Evolutionary conservation across 1,284 basidiomycete genomes (phyloP).

Genomic region (Boletus sp.): DNA sequence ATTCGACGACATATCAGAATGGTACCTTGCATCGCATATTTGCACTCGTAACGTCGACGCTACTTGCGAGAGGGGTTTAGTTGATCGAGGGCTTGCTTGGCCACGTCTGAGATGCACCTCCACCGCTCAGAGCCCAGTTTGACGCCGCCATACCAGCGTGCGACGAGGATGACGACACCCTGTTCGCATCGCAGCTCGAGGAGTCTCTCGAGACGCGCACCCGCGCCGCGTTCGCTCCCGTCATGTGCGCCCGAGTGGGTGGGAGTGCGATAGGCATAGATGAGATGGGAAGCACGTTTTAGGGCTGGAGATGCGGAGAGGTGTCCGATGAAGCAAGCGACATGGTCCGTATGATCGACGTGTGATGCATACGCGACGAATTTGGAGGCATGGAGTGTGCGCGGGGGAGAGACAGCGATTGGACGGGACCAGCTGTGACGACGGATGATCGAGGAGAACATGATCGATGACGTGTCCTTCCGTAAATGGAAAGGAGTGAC

Average conservation of each 20-base stretch:
- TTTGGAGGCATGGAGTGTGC: neutral
- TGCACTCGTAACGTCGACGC: neutral
- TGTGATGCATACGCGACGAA: neutral
- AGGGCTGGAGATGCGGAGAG: neutral
- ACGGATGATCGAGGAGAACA: neutral
- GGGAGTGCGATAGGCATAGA: neutral
- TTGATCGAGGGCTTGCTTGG: neutral
- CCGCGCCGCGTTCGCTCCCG: neutral
- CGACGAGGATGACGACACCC: neutral
- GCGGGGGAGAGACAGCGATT: neutral
- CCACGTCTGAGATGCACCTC: neutral
- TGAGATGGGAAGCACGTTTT: neutral
- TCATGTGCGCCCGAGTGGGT: neutral
- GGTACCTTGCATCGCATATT: neutral
- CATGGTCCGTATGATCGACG: neutral
- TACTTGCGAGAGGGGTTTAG: neutral
- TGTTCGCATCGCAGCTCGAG: neutral
- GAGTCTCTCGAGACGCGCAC: neutral
- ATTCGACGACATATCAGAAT: neutral
- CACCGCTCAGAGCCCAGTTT: neutral
- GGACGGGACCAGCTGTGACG: neutral
- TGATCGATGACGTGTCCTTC: slow-evolving; percentile 11
- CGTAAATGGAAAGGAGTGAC: slow-evolving; percentile 2
- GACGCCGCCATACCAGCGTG: neutral
- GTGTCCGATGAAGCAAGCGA: neutral